These are phyloP conservation scores for Saksenaea oblongispora DNA, from an alignment of 371 early-diverging fungal species.

Conservation along the genomic window DNA sequence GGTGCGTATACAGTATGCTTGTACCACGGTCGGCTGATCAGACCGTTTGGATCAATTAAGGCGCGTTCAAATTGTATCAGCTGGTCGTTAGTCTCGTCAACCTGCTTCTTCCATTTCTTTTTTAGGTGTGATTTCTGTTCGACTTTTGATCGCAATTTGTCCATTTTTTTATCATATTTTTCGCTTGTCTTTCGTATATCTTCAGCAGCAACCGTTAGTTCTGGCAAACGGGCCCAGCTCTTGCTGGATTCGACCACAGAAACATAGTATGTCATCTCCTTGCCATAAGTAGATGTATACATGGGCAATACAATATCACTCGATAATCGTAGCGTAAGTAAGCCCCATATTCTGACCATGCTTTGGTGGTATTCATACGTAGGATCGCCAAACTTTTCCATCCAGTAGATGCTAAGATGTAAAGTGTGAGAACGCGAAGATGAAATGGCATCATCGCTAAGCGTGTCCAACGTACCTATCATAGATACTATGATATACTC, in stretches of 20 bases:
- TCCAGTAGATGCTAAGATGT: constrained; percentile 39
- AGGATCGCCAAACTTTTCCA: constrained; percentile 57
- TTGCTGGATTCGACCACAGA: constrained; percentile 3
- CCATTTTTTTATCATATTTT: constrained; percentile 15
- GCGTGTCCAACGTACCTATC: constrained; percentile 45
- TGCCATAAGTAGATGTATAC: constrained; percentile 34
- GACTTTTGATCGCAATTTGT: neutral
- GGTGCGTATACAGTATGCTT: constrained; percentile 56
- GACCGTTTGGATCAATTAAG: constrained; percentile 51
- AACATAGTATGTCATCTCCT: constrained; percentile 16
- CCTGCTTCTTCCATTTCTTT: constrained; percentile 13
- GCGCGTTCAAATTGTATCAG: constrained; percentile 45
- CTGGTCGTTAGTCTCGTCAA: constrained; percentile 40
- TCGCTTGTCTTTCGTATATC: constrained; percentile 7
- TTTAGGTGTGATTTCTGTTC: constrained; percentile 1
- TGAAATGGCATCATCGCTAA: no score
- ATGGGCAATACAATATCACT: constrained; percentile 33
- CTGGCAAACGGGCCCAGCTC: constrained; percentile 9
- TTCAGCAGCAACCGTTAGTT: constrained; percentile 8
- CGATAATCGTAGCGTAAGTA: constrained; percentile 36
- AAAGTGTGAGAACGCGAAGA: no score
- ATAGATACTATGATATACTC: constrained; percentile 60
- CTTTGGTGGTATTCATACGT: constrained; percentile 49
- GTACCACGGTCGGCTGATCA: constrained; percentile 56
- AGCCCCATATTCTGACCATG: constrained; percentile 42